Base-by-base conservation (phyloP, 805 yeast species). In the Spathaspora girioi region DNA sequence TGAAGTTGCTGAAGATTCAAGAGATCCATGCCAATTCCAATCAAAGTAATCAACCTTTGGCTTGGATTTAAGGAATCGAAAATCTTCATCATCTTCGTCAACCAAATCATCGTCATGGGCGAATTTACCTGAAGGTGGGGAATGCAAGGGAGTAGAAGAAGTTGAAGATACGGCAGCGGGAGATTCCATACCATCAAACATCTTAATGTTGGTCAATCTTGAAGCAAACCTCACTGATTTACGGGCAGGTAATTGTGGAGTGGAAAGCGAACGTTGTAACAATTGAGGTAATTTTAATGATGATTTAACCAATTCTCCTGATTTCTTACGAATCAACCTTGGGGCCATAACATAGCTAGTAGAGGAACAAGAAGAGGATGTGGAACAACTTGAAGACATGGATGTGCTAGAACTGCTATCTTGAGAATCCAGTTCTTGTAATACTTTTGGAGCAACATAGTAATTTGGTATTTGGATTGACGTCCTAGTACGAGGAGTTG, bases 221-320 rank as follows among this genome's bases (percentile, higher is more conserved):
- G 79, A 64, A 1, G 89, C 87, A 64, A 86, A 86, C 49, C 89
- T 70, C 42, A 86, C 91, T 7, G 81, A 78, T 62, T 83, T 84
- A n/a, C 54, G 38, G 3, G 52, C 45, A 10, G 50, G 47, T 20
- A 68, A 53, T 43, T 52, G 60, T n/a, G 72, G 63, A 3, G 70
- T 58, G 14, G 71, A 64, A 49, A 60, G 54, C 44, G 66, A 61
- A 35, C 63, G 56, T 14, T 56, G 57, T 19, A 61, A 49, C 14
- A 66, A 45, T 1, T 57, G 29, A 54, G 78, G 73, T 41, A 79
- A 68, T 62, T 84, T 86, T 50, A 89, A 73, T 14, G 90, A 84
- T 5, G 92, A 83, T 63, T 88, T 88, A 48, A 89, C 89, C 43
- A 87, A 70, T 63, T 90, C 96, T 11, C 96, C 97, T 0, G 91